Evolutionary conservation across 1,284 basidiomycete species (phyloP).

Genomic region (Ustilago sp.): DNA sequence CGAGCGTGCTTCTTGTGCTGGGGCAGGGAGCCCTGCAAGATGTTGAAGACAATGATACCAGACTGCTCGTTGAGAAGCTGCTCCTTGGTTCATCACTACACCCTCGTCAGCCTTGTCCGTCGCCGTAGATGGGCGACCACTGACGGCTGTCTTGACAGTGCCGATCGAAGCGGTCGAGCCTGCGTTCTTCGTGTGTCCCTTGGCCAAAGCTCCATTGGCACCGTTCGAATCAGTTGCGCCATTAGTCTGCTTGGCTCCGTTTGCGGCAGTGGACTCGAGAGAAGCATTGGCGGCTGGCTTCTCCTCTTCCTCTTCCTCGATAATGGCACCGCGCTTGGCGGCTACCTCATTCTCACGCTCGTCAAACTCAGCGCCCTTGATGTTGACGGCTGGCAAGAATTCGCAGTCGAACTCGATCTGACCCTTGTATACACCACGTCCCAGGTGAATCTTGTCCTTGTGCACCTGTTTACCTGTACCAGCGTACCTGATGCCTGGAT

Average conservation of each 20-base stretch:
- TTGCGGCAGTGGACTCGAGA: constrained; percentile 9
- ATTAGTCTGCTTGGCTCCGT: constrained; percentile 14
- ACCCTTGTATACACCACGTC: constrained; percentile 77
- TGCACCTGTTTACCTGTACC: constrained; percentile 78
- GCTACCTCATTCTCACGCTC: constrained; percentile 75
- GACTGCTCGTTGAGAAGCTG: constrained; percentile 70
- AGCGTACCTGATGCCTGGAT: constrained; percentile 73
- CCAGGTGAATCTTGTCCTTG: constrained; percentile 79
- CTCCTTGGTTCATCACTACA: constrained; percentile 52
- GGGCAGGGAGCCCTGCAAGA: constrained; percentile 77
- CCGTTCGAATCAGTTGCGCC: constrained; percentile 11
- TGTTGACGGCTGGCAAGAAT: constrained; percentile 85
- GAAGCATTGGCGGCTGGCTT: constrained; percentile 10
- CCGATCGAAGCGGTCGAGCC: constrained; percentile 51
- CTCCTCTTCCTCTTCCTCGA: constrained; percentile 36
- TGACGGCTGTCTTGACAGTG: constrained; percentile 44
- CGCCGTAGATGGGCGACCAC: constrained; percentile 30
- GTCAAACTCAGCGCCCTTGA: constrained; percentile 82
- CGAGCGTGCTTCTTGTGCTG: constrained; percentile 81
- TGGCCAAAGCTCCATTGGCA: constrained; percentile 20
- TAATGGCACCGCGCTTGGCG: constrained; percentile 70
- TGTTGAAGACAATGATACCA: constrained; percentile 89
- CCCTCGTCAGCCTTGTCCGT: constrained; percentile 43
- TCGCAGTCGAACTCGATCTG: constrained; percentile 83
- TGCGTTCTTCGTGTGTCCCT: constrained; percentile 33